Base-by-base conservation (phyloP, 768 basidiomycete species). In the Tremella fuciformis region DNA sequence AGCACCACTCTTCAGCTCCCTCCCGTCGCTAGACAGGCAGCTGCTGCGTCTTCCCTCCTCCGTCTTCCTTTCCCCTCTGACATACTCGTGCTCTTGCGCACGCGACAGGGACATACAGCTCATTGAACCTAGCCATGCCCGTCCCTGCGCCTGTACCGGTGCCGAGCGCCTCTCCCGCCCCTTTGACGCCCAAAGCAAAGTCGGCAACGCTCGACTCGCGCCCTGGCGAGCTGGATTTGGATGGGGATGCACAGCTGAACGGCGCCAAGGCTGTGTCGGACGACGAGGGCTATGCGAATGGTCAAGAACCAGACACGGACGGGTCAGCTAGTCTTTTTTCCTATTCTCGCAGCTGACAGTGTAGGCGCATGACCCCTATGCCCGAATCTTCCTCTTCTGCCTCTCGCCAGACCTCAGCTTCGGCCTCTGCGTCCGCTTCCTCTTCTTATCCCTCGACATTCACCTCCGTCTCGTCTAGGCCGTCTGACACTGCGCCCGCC, bases 391-490 rank as follows among this genome's bases (percentile, higher is more conserved):
- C 42, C 22, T 46, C 42, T 4, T 46, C 22, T 22, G 42, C n/a
- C n/a, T 46, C 42, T 46, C 42, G 22, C 42, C 29, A 46, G 22
- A 46, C 42, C 42, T 46, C 42, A 15, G 29, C 29, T 11, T 34
- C 29, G 29, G 29, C 29, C 6, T 34, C 29, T 34, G 29, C 29
- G 29, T 34, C 29, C 29, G 29, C 29, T 15, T 46, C 42, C n/a
- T 46, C 42, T 4, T n/a, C n/a, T 41, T 46, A 6, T 15, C 42
- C 42, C 16, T 46, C 42, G 22, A 4, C 42, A 4, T 22, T 22
- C 42, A 46, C 42, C 22, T 4, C 42, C 42, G n/a, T 46, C 22
- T 46, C 42, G 7, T 46, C 42, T 15, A 22, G 22, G n/a, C 42
- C 42, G 7, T n/a, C 42, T 8, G 42, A 46, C 42, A 6, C 39